These are phyloP conservation scores for Candida silvicultrix DNA, from an alignment of 805 yeast genomes.

Conservation along the genomic window DNA sequence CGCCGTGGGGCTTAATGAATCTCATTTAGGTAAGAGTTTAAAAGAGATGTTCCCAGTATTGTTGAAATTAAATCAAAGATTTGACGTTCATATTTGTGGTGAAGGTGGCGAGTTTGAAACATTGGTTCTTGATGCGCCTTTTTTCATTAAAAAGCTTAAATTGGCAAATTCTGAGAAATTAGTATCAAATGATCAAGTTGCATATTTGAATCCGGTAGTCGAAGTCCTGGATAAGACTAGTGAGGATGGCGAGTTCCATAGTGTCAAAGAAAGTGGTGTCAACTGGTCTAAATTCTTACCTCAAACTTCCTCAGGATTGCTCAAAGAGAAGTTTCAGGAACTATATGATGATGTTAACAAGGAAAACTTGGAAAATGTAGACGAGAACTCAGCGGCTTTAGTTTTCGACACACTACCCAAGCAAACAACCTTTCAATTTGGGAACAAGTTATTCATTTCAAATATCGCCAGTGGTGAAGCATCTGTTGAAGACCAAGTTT, in stretches of 20 bases:
- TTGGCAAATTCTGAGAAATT: conserved; percentile 14
- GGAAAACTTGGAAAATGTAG: neutral
- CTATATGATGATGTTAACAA: conserved; percentile 19
- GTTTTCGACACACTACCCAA: neutral
- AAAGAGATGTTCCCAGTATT: conserved; percentile 56
- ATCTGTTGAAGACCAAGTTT: conserved; percentile 37
- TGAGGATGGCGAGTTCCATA: conserved; percentile 13
- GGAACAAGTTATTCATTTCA: conserved; percentile 33
- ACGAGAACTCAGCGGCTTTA: neutral
- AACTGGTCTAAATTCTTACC: conserved; percentile 20
- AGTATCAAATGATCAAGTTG: conserved; percentile 54
- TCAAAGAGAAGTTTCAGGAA: conserved; percentile 34
- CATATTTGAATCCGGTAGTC: conserved; percentile 54
- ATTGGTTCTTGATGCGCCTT: conserved; percentile 84
- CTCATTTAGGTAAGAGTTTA: conserved; percentile 64
- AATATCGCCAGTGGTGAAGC: conserved; percentile 28
- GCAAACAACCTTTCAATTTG: conserved; percentile 15
- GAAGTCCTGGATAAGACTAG: conserved; percentile 35
- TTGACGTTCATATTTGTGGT: conserved; percentile 92
- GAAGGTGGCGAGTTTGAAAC: conserved; percentile 99
- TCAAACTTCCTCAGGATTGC: conserved; percentile 16
- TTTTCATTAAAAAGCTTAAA: conserved; percentile 50
- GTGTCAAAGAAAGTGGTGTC: conserved; percentile 9
- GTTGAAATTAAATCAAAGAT: conserved; percentile 48
- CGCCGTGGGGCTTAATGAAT: conserved; percentile 69